phyloP scores from a whole-genome alignment of 2,329 filamentous ascomycete genomes.

The Talaromyces sp. region DNA sequence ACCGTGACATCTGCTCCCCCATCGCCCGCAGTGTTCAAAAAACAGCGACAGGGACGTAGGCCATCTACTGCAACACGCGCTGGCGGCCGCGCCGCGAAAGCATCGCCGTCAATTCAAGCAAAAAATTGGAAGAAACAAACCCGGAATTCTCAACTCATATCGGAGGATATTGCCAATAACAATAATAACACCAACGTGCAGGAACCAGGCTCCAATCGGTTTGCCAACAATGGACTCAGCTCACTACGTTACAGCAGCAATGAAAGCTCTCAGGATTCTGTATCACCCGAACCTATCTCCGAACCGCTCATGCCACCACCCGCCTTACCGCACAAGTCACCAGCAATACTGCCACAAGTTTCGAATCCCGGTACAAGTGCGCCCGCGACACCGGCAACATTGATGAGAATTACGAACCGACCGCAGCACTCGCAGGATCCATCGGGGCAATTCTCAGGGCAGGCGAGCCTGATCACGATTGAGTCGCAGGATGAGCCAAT shows the following conservation, averaged over 20 bases:
- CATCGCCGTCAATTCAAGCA: conserved; percentile 46
- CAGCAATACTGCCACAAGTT: conserved; percentile 36
- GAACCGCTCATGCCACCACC: conserved; percentile 53
- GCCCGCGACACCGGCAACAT: conserved; percentile 80
- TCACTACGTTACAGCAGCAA: conserved; percentile 40
- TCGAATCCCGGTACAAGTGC: conserved; percentile 42
- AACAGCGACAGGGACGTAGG: conserved; percentile 40
- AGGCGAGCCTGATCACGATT: conserved; percentile 38
- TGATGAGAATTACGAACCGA: conserved; percentile 71
- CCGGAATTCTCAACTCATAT: conserved; percentile 29
- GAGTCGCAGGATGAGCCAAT: conserved; percentile 56
- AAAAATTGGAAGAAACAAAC: conserved; percentile 39
- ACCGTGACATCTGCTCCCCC: conserved; percentile 32
- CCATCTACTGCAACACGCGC: conserved; percentile 37
- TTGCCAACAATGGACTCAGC: conserved; percentile 30
- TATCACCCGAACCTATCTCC: conserved; percentile 51
- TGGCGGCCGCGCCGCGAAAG: conserved; percentile 39
- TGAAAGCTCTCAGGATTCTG: conserved; percentile 49
- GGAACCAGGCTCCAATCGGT: conserved; percentile 30
- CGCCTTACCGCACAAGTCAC: conserved; percentile 47
- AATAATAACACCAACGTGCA: conserved; percentile 32
- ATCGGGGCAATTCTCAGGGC: conserved; percentile 37
- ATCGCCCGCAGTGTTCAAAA: conserved; percentile 38
- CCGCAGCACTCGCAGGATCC: conserved; percentile 38
- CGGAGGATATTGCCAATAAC: conserved; percentile 35